A percentile compares a stretch with the other conserved stretches of the same genome.
phyloP scores from a whole-genome alignment of 352 stramenopile species.

The Detonula confervacea region DNA sequence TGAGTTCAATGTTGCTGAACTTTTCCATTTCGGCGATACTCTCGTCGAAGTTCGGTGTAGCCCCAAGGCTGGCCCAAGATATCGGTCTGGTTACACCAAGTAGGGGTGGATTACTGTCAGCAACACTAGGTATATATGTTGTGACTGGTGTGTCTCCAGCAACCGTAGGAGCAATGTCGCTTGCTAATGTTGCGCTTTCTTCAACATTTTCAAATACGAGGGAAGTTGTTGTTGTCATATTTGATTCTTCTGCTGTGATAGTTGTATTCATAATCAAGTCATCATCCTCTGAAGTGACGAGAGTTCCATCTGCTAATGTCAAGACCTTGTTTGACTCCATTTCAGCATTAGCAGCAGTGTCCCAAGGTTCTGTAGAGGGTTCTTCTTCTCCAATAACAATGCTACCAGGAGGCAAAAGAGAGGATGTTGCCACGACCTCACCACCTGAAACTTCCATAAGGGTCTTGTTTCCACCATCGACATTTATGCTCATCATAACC shows the following conservation, averaged over 20 bases:
- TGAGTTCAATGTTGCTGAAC: constrained; percentile 13
- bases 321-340: constrained; percentile 51
- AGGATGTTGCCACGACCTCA: constrained; percentile 34
- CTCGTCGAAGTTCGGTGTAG: constrained; percentile 48
- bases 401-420: constrained; percentile 33
- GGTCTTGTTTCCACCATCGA: constrained; percentile 21
- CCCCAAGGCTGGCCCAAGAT: constrained; percentile 18
- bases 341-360: constrained; percentile 11
- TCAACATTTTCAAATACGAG: constrained; percentile 21
- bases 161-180: constrained; percentile 9
- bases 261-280: constrained; percentile 20
- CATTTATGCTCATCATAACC: constrained; percentile 28
- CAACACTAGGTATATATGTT: constrained; percentile 5
- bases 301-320: constrained; percentile 47
- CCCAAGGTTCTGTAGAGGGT: too few relatives aligned
- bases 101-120: constrained; percentile 3
- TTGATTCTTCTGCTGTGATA: constrained; percentile 20
- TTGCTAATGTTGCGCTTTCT: not conserved
- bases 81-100: constrained; percentile 32
- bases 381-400: constrained; percentile 14
- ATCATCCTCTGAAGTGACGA: constrained; percentile 39
- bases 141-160: too few relatives aligned
- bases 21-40: constrained; percentile 47
- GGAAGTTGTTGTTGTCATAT: constrained; percentile 15
- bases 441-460: constrained; percentile 53